Percentiles rank a stretch among this genome's conserved stretches.
These are phyloP conservation scores for Sclerotinia minor DNA, from an alignment of 2,329 filamentous ascomycete genomes.

Conservation along the genomic window DNA sequence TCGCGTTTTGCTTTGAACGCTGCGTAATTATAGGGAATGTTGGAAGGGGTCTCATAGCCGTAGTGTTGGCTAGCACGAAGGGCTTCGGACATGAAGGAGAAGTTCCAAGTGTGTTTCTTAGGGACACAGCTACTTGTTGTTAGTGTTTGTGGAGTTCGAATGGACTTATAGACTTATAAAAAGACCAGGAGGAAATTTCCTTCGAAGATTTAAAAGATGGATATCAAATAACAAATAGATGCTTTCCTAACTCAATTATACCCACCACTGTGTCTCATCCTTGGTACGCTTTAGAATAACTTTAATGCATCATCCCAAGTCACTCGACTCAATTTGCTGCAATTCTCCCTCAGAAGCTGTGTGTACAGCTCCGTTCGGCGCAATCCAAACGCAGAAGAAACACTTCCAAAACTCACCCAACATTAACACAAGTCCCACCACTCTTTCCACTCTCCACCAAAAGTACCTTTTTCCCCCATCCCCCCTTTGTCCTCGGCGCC, in stretches of 20 bases:
- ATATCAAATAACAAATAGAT: background rate
- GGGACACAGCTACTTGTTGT: constrained; percentile 48
- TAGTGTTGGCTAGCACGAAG: constrained; percentile 49
- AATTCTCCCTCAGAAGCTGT: background rate
- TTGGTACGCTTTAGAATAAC: background rate
- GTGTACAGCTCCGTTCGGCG: background rate
- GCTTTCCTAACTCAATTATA: background rate
- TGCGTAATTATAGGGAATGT: constrained; percentile 47
- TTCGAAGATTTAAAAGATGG: background rate
- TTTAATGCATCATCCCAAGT: background rate
- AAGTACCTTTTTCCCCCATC: constrained; percentile 53
- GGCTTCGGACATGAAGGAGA: constrained; percentile 50
- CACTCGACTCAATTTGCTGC: background rate
- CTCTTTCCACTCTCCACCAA: constrained; percentile 51
- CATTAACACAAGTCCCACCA: constrained; percentile 54
- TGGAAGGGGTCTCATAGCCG: constrained; percentile 49
- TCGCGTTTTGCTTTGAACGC: constrained; percentile 51
- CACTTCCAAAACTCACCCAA: constrained; percentile 46
- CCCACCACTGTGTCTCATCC: background rate
- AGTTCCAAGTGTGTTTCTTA: constrained; percentile 56
- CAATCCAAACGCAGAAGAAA: background rate
- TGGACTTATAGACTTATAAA: background rate
- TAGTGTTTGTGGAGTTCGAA: background rate
- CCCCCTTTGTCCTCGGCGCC: constrained; percentile 40
- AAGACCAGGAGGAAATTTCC: background rate